Percentiles rank a stretch among this genome's conserved stretches.
These are phyloP conservation scores for Aspergillus pseudoglaucus DNA, from an alignment of 2,329 filamentous ascomycete genomes.

Conservation along the genomic window DNA sequence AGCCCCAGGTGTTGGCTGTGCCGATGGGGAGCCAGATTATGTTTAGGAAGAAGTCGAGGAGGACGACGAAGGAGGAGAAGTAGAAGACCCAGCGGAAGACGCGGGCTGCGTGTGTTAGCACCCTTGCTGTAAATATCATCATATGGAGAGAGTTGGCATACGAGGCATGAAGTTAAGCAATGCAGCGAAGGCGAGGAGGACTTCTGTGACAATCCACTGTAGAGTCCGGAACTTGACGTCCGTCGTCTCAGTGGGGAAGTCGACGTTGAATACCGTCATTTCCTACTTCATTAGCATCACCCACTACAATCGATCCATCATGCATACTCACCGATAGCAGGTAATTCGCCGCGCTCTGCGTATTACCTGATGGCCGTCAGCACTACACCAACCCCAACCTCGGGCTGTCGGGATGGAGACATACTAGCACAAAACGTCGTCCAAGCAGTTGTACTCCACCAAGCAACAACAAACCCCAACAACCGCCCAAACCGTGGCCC, in stretches of 20 bases:
- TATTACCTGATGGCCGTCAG: conserved; percentile 34
- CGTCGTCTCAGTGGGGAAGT: conserved; percentile 49
- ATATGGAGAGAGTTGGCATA: conserved; percentile 33
- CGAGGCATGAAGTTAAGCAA: conserved; percentile 47
- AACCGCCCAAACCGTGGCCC: conserved; percentile 51
- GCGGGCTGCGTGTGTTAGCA: conserved; percentile 12
- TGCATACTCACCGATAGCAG: conserved; percentile 42
- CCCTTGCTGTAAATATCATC: conserved; percentile 24
- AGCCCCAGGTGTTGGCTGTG: conserved; percentile 50
- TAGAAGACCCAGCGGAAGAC: conserved; percentile 34
- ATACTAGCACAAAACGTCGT: conserved; percentile 52
- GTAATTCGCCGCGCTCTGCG: conserved; percentile 47
- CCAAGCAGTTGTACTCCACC: conserved; percentile 59
- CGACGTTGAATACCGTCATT: conserved; percentile 51
- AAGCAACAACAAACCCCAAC: conserved; percentile 56
- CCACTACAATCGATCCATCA: not conserved
- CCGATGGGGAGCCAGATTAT: conserved; percentile 57
- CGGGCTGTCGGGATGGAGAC: no score
- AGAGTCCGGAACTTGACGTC: conserved; percentile 54
- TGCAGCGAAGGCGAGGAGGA: conserved; percentile 46
- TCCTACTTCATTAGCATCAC: conserved; percentile 36
- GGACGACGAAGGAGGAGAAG: conserved; percentile 36
- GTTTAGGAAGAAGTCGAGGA: conserved; percentile 55
- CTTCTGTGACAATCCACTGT: conserved; percentile 54
- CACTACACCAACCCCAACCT: not conserved